phyloP scores from a whole-genome alignment of 2,329 filamentous ascomycete genomes.

The Arthrobotrys iridis region DNA sequence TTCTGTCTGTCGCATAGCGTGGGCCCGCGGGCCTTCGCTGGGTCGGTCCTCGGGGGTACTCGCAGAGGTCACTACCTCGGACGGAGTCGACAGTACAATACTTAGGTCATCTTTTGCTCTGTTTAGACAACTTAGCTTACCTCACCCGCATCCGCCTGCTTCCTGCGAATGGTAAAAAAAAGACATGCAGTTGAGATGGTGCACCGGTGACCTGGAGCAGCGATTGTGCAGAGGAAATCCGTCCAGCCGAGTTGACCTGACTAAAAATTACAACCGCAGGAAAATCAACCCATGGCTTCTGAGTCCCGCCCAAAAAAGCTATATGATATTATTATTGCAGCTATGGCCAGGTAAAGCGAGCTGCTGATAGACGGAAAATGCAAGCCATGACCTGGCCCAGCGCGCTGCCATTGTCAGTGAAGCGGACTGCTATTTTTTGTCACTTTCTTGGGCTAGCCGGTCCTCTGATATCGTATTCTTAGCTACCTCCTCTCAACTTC shows the following conservation, averaged over 20 bases:
- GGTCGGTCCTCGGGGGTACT: slow-evolving; percentile 31
- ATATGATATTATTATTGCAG: slow-evolving; percentile 37
- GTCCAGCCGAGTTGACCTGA: slow-evolving; percentile 39
- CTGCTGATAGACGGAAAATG: slow-evolving; percentile 38
- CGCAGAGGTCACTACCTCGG: slow-evolving; percentile 18
- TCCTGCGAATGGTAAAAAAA: slow-evolving; percentile 51
- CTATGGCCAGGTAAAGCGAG: slow-evolving; percentile 22
- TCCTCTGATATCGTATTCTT: neutral
- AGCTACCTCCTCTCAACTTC: slow-evolving; percentile 11
- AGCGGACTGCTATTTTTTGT: slow-evolving; percentile 26
- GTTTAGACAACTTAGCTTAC: slow-evolving; percentile 36
- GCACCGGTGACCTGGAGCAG: slow-evolving; percentile 29
- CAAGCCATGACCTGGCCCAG: slow-evolving; percentile 26
- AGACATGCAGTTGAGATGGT: slow-evolving; percentile 50
- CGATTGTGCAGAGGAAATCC: slow-evolving; percentile 35
- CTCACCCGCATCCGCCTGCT: slow-evolving; percentile 54
- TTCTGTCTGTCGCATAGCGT: slow-evolving; percentile 43
- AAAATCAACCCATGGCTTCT: slow-evolving; percentile 19
- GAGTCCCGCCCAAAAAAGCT: neutral
- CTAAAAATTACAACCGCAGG: slow-evolving; percentile 30
- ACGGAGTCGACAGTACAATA: slow-evolving; percentile 22
- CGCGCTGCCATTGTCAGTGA: neutral
- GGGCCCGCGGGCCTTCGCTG: slow-evolving; percentile 34
- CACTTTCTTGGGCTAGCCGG: neutral
- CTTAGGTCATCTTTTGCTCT: slow-evolving; percentile 15